These are phyloP conservation scores for Phaeotremella skinneri DNA, from an alignment of 768 basidiomycete genomes.

Conservation along the genomic window DNA sequence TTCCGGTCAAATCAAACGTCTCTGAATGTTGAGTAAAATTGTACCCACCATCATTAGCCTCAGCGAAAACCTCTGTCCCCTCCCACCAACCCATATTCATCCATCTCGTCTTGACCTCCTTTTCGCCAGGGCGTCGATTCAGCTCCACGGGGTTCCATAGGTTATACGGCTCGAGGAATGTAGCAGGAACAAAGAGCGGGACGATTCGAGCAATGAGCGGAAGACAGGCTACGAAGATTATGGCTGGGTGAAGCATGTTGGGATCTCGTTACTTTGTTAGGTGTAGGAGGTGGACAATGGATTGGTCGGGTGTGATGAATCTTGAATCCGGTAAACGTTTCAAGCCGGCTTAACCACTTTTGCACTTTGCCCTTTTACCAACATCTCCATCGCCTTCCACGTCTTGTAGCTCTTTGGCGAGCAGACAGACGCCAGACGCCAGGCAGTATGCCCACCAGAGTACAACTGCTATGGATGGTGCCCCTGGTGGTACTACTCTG, in stretches of 20 bases:
- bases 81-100: slow-evolving; percentile 45
- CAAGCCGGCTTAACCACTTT: background rate
- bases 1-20: background rate
- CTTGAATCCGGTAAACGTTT: too few species aligned
- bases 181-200: slow-evolving; percentile 14
- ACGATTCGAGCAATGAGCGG: slow-evolving; percentile 19
- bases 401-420: too few species aligned
- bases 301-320: too few species aligned
- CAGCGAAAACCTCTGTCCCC: slow-evolving; percentile 31
- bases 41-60: slow-evolving; percentile 24
- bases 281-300: too few species aligned
- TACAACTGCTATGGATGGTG: too few species aligned
- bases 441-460: too few species aligned
- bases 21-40: background rate
- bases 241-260: slow-evolving; percentile 2
- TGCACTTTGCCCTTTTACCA: too few species aligned
- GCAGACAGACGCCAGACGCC: too few species aligned
- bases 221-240: slow-evolving; percentile 8
- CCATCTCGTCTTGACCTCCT: slow-evolving; percentile 23
- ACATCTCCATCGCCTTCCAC: too few species aligned
- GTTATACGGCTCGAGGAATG: slow-evolving; percentile 29
- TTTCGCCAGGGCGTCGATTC: slow-evolving; percentile 14
- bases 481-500: too few species aligned
- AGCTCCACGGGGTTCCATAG: slow-evolving; percentile 22
- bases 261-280: background rate